Base-by-base conservation (phyloP, 768 basidiomycete genomes). In the Lactarius pseudohatsudake region DNA sequence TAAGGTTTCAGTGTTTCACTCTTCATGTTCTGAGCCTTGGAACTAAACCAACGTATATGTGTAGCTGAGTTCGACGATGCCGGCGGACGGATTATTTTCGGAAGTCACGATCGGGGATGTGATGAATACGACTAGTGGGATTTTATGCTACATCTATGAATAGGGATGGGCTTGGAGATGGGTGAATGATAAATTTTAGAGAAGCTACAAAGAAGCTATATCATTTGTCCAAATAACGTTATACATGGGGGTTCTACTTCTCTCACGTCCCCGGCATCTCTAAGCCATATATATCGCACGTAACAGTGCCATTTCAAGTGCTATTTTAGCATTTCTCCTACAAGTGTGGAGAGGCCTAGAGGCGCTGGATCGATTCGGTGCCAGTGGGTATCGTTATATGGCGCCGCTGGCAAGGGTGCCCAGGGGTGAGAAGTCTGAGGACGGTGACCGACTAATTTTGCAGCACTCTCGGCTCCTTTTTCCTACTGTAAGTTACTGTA, bases 71-170 rank as follows among this genome's bases (percentile, higher is more conserved):
- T 74, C 71, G 50, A 64, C 36, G 1, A 72, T 79, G 40, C 76
- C 75, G 0, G 65, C 74, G 5, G 72, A 76, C 26, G 76, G 74
- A 6, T 59, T 79, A 61, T 73, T 72, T 34, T 57, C 68, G 2
- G 64, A 74, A 30, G 64, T 67, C 16, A 73, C 55, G 1, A 72
- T 79, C 28, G 40, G 61, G 10, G 73, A 77, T 41, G 71, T 79
- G 11, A 64, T 79, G 43, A 69, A 73, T 61, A 79, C 78, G 4
- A 76, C 73, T 0, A 70, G 67, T 20, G 76, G 74, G 2, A 64
- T 69, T 30, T 69, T 79, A n/a, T 79, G 78, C 70, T 79, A 79
- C 57, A 69, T 73, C 1, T 79, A 79, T 61, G 77, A 76, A 57
- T 79, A 43, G 62, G 4, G 18, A 38, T 38, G 36, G 36, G 11